Evolutionary conservation across 306 rosid species (phyloP).

Genomic region (Gillenia trifoliata): DNA sequence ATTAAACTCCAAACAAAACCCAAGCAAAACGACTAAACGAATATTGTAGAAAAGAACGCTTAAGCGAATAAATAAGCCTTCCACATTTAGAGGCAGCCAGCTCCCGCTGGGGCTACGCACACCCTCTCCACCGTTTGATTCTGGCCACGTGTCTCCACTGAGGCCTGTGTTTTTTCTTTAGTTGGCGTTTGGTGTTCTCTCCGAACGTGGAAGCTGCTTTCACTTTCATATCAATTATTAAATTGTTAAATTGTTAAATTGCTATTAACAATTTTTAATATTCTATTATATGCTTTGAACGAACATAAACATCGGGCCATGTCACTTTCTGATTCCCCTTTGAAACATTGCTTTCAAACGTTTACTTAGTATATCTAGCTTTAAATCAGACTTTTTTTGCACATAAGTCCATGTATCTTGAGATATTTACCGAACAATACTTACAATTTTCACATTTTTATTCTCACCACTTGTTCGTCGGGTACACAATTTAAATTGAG

Average conservation of each 20-base stretch:
- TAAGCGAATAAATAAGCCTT: background rate
- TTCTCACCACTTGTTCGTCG: background rate
- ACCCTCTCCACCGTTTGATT: slow-evolving; percentile 3
- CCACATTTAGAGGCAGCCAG: slow-evolving; percentile 8
- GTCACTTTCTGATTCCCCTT: background rate
- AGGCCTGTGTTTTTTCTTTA: background rate
- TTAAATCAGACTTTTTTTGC: background rate
- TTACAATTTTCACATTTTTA: background rate
- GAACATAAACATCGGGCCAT: background rate
- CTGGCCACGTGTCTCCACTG: slow-evolving; percentile 11
- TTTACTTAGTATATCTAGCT: background rate
- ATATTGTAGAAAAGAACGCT: background rate
- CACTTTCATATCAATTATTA: background rate
- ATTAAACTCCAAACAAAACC: background rate
- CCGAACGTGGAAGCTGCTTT: slow-evolving; percentile 20
- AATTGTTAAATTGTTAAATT: background rate
- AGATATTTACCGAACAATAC: background rate
- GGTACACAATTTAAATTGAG: background rate
- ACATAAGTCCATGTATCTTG: background rate
- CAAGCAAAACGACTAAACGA: background rate
- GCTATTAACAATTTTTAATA: background rate
- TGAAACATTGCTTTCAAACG: slow-evolving; percentile 9
- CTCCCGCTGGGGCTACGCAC: background rate
- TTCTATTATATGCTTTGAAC: background rate
- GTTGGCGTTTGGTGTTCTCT: background rate